Conservation (phyloP, 257 asterid genomes). For the Jacaranda mimosifolia region DNA sequence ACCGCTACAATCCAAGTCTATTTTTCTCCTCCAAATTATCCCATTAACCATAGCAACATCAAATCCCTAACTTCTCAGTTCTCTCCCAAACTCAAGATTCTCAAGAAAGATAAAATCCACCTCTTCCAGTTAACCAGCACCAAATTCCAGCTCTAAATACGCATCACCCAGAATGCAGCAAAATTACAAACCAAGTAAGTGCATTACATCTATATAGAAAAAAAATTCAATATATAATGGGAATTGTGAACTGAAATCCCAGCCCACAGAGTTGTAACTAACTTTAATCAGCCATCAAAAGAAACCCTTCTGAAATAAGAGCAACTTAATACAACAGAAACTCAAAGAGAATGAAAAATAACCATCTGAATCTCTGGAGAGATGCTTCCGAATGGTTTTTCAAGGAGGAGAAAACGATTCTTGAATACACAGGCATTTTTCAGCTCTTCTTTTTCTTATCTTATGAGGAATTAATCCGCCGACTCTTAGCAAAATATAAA, state of each 20-base stretch:
- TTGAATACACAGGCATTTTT: conserved; percentile 44
- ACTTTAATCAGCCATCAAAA: neutral
- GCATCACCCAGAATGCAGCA: conserved; percentile 18
- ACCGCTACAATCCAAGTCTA: conserved; percentile 16
- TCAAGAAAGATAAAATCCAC: neutral
- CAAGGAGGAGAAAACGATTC: conserved; percentile 38
- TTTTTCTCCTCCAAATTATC: conserved; percentile 6
- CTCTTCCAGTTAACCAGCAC: neutral
- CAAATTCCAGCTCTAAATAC: neutral
- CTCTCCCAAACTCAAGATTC: neutral
- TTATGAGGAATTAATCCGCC: conserved; percentile 11
- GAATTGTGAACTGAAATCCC: conserved; percentile 13
- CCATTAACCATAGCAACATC: conserved; percentile 18
- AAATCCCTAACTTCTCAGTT: conserved; percentile 3
- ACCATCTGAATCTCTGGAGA: conserved; percentile 44
- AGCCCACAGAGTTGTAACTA: neutral
- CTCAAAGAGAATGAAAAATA: neutral
- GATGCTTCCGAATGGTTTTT: conserved; percentile 37
- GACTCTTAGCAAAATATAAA: conserved; percentile 25
- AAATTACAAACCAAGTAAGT: conserved; percentile 13
- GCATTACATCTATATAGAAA: neutral
- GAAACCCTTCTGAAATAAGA: neutral
- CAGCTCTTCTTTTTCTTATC: neutral
- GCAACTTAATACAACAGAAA: neutral
- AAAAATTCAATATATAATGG: neutral